Conservation (phyloP, 73 alveolate genomes). For the Tetrahymena elliotti region DNA sequence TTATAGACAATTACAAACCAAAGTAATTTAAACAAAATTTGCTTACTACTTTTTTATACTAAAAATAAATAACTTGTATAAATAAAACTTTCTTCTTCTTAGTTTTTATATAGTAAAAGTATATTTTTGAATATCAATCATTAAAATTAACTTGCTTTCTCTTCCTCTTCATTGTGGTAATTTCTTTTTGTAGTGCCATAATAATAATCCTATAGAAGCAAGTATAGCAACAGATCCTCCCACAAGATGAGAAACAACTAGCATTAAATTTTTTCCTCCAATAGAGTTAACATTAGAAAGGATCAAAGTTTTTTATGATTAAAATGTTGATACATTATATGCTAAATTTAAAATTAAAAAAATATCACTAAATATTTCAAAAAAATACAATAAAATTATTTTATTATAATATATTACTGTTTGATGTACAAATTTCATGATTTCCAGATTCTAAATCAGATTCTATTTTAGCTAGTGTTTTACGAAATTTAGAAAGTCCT, state of each 20-base stretch:
- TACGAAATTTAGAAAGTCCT: neutral
- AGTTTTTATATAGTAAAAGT: too few relatives aligned
- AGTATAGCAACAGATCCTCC: neutral
- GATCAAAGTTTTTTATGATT: neutral
- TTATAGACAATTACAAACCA: too few relatives aligned
- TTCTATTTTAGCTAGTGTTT: neutral
- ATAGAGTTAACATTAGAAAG: neutral
- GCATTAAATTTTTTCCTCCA: neutral
- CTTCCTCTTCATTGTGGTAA: neutral
- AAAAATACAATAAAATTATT: neutral
- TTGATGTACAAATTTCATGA: neutral
- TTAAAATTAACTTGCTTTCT: neutral
- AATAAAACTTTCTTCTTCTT: too few relatives aligned
- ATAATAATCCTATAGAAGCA: neutral
- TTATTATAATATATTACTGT: neutral
- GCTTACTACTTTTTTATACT: too few relatives aligned
- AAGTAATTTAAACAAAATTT: too few relatives aligned
- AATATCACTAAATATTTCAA: neutral
- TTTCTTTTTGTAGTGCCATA: neutral
- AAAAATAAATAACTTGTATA: neutral
- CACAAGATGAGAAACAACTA: neutral
- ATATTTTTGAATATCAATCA: too few relatives aligned
- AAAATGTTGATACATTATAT: neutral
- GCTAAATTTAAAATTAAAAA: neutral
- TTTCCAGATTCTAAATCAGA: neutral